These are phyloP conservation scores for Teunomyces gatunensis DNA, from an alignment of 805 yeast genomes.

Conservation along the genomic window DNA sequence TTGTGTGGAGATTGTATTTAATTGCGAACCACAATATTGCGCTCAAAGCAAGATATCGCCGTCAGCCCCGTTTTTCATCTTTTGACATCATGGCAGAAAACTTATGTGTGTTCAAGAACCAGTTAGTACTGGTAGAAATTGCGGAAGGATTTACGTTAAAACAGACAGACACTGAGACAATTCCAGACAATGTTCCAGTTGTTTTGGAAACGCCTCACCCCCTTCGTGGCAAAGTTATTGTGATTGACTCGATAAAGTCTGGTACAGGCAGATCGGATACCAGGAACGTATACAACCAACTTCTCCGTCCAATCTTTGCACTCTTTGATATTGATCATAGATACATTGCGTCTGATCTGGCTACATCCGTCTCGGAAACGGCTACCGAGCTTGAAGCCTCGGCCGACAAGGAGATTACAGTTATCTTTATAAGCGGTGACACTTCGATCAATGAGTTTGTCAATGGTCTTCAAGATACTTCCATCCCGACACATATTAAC, in stretches of 20 bases:
- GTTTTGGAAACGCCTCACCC: not conserved
- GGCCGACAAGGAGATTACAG: slow-evolving; percentile 27
- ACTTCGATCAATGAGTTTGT: slow-evolving; percentile 78
- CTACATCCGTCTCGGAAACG: slow-evolving; percentile 37
- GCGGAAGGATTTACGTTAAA: not conserved
- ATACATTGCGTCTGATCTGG: slow-evolving; percentile 44
- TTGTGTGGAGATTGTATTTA: not conserved
- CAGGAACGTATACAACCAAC: slow-evolving; percentile 36
- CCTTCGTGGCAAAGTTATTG: slow-evolving; percentile 8
- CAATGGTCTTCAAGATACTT: slow-evolving; percentile 40
- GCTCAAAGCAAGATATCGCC: not conserved
- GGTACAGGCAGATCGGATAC: slow-evolving; percentile 40
- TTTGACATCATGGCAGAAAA: not conserved
- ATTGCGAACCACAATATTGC: slow-evolving; percentile 2
- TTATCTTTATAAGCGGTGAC: slow-evolving; percentile 78
- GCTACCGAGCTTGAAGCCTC: slow-evolving; percentile 29
- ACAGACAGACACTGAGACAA: not conserved
- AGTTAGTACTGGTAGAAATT: not conserved
- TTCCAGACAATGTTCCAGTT: not conserved
- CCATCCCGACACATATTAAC: slow-evolving; percentile 9
- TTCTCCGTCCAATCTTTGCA: slow-evolving; percentile 49
- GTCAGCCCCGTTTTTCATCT: not conserved
- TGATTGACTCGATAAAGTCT: slow-evolving; percentile 51
- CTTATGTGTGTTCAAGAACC: slow-evolving; percentile 3
- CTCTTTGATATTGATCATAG: slow-evolving; percentile 32